A percentile compares a stretch with the other conserved stretches of the same genome.
phyloP scores from a whole-genome alignment of 768 basidiomycete genomes.

The Russula brevipes region DNA sequence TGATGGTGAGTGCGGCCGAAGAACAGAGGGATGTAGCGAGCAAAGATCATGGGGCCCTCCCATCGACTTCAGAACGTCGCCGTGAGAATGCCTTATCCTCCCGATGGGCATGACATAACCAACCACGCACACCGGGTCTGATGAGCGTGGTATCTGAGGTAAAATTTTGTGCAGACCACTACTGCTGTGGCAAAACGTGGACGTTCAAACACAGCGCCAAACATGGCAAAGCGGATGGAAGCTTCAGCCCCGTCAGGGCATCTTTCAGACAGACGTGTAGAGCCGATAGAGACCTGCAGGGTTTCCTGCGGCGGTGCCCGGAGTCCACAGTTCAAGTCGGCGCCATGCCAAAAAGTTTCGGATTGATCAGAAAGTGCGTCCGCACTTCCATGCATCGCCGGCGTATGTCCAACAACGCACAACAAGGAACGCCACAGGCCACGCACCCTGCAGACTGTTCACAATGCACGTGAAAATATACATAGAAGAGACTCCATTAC shows the following conservation, averaged over 20 bases:
- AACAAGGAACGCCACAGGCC: not conserved
- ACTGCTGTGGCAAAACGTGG: not conserved
- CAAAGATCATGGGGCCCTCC: not conserved
- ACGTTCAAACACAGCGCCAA: not conserved
- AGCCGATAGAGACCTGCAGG: not conserved
- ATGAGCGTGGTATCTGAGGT: not conserved
- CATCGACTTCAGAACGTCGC: not conserved
- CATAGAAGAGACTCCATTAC: not conserved
- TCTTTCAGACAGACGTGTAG: not conserved
- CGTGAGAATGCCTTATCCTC: not conserved
- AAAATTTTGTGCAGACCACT: not conserved
- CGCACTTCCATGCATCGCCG: not conserved
- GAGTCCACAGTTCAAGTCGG: not conserved
- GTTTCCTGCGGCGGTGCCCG: not conserved
- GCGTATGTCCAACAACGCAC: not conserved
- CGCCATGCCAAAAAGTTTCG: not conserved
- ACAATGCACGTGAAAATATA: not conserved
- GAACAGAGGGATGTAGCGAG: not conserved
- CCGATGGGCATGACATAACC: not conserved
- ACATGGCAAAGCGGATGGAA: not conserved
- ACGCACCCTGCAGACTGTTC: not conserved
- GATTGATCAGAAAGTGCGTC: conserved; percentile 4
- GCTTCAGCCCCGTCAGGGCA: not conserved
- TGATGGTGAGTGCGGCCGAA: not conserved
- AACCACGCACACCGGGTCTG: not conserved